These are phyloP conservation scores for Scleroderma citrinum DNA, from an alignment of 768 basidiomycete species.

Conservation along the genomic window DNA sequence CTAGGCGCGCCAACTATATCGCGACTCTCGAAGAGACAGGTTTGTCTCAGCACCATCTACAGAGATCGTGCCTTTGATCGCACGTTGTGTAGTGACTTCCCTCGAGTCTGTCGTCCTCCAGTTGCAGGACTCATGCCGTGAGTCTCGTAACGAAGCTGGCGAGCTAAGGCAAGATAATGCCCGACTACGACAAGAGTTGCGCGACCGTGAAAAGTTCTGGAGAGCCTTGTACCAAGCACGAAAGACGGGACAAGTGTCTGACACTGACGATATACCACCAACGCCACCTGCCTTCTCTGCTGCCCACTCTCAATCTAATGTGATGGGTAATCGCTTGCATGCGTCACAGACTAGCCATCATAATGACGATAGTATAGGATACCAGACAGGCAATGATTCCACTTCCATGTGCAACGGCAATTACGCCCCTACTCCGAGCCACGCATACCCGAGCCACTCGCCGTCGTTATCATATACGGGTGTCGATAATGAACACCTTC, in stretches of 20 bases:
- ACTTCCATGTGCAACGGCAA: slow-evolving; percentile 38
- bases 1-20: slow-evolving; percentile 73
- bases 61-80: slow-evolving; percentile 9
- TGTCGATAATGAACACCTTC: slow-evolving; percentile 28
- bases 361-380: slow-evolving; percentile 40
- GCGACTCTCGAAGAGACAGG: slow-evolving; percentile 82
- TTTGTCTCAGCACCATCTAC: slow-evolving; percentile 15
- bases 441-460: slow-evolving; percentile 41
- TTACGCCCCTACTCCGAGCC: slow-evolving; percentile 36
- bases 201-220: slow-evolving; percentile 74
- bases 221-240: slow-evolving; percentile 60
- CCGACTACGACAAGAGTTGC: slow-evolving; percentile 56
- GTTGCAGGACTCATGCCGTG: slow-evolving; percentile 75
- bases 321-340: slow-evolving; percentile 33
- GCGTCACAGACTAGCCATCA: slow-evolving; percentile 32
- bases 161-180: slow-evolving; percentile 62
- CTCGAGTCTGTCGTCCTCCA: slow-evolving; percentile 81
- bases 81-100: slow-evolving; percentile 54
- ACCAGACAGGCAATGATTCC: slow-evolving; percentile 44
- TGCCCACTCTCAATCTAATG: slow-evolving; percentile 27
- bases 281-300: slow-evolving; percentile 40
- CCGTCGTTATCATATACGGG: slow-evolving; percentile 38
- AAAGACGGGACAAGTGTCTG: slow-evolving; percentile 49
- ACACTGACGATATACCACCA: slow-evolving; percentile 47
- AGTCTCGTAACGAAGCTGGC: slow-evolving; percentile 53